Conservation (phyloP, 257 asterid species). For the Datura wrightii region DNA sequence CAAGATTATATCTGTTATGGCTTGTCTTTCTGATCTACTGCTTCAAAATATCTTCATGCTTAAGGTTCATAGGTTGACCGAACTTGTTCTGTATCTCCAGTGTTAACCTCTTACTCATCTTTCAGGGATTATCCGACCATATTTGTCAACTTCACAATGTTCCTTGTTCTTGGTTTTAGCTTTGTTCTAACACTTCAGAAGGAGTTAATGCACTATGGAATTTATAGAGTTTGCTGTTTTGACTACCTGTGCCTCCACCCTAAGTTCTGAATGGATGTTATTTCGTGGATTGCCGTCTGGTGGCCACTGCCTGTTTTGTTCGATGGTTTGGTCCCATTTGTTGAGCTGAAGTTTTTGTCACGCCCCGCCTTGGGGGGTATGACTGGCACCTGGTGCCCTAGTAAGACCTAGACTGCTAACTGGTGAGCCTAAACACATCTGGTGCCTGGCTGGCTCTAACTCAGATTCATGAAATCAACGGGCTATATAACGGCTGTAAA, state of each 20-base stretch:
- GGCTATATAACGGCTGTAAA: too few relatives aligned
- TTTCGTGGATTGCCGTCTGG: neutral
- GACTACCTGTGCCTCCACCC: slow-evolving; percentile 1
- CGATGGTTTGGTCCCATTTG: neutral
- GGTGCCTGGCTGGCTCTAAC: too few relatives aligned
- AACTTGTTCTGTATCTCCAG: neutral
- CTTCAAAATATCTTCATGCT: slow-evolving; percentile 17
- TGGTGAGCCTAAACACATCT: too few relatives aligned
- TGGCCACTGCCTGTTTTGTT: neutral
- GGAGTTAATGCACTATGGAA: slow-evolving; percentile 15
- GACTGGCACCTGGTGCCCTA: too few relatives aligned
- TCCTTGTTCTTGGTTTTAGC: neutral
- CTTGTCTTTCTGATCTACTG: slow-evolving; percentile 14
- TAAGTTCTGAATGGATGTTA: slow-evolving; percentile 6
- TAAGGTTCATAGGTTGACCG: neutral
- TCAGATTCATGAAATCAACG: too few relatives aligned
- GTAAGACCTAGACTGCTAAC: too few relatives aligned
- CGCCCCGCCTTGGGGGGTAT: too few relatives aligned
- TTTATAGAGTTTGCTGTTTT: neutral
- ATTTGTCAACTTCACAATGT: neutral
- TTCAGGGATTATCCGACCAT: slow-evolving; percentile 13
- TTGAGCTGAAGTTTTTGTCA: neutral
- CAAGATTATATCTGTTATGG: slow-evolving; percentile 9
- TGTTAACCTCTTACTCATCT: neutral
- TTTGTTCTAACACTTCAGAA: neutral